Percentiles rank a stretch among this genome's conserved stretches.
phyloP scores from a whole-genome alignment of 2,329 filamentous ascomycete genomes.

The Plenodomus biglobosus region DNA sequence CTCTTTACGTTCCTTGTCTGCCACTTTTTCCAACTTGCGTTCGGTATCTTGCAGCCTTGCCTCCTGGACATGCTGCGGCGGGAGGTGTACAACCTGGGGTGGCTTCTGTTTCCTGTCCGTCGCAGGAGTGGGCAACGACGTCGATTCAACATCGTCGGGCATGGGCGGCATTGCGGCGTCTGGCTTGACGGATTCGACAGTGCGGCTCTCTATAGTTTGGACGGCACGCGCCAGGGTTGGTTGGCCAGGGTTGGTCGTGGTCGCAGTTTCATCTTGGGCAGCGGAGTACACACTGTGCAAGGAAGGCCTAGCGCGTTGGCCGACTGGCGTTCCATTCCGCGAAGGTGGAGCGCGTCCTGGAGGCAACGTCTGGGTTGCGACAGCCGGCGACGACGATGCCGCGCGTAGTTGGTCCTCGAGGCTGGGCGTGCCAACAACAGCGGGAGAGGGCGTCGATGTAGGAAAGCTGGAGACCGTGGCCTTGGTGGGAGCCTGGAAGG shows the following conservation, averaged over 20 bases:
- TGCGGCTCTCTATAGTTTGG: slow-evolving; percentile 10
- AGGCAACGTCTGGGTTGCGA: slow-evolving; percentile 26
- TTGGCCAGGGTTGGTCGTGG: slow-evolving; percentile 5
- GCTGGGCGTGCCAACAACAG: slow-evolving; percentile 19
- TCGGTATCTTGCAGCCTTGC: slow-evolving; percentile 48
- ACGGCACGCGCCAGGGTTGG: slow-evolving; percentile 13
- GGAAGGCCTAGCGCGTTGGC: slow-evolving; percentile 10
- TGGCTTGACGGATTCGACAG: slow-evolving; percentile 24
- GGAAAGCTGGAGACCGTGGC: slow-evolving; percentile 10
- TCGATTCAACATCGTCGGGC: slow-evolving; percentile 31
- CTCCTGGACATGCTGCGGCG: slow-evolving; percentile 55
- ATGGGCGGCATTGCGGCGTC: slow-evolving; percentile 31
- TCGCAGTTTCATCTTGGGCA: slow-evolving; percentile 19
- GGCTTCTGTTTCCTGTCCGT: slow-evolving; percentile 19
- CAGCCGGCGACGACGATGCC: slow-evolving; percentile 40
- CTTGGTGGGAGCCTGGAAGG: slow-evolving; percentile 26
- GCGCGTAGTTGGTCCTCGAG: slow-evolving; percentile 41
- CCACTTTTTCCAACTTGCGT: slow-evolving; percentile 41
- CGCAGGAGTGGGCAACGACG: background rate
- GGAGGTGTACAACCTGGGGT: slow-evolving; percentile 50
- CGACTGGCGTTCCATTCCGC: slow-evolving; percentile 1
- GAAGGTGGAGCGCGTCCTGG: slow-evolving; percentile 1
- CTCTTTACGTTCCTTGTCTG: slow-evolving; percentile 44
- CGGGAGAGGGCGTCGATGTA: slow-evolving; percentile 28
- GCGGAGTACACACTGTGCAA: slow-evolving; percentile 4